phyloP scores from a whole-genome alignment of 2,329 filamentous ascomycete genomes.

The Monilinia aucupariae region DNA sequence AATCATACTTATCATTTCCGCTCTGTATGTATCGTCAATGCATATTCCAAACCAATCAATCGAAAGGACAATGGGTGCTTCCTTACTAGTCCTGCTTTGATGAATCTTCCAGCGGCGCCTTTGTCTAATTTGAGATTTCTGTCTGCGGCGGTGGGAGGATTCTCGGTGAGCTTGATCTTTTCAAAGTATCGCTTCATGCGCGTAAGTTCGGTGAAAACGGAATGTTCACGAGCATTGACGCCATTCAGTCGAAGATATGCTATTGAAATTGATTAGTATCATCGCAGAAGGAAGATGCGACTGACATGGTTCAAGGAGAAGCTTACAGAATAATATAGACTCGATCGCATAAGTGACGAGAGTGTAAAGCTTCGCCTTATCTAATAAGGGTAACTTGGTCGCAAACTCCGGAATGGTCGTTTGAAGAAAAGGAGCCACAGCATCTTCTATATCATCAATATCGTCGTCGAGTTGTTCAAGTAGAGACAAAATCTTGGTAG shows the following conservation, averaged over 20 bases:
- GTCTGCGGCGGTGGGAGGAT: conserved; percentile 40
- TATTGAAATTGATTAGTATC: conserved; percentile 33
- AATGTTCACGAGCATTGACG: conserved; percentile 74
- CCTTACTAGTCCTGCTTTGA: conserved; percentile 72
- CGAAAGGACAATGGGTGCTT: neutral
- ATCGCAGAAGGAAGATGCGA: neutral
- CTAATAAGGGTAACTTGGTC: conserved; percentile 79
- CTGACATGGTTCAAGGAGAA: neutral
- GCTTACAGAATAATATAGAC: conserved; percentile 77
- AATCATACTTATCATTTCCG: conserved; percentile 46
- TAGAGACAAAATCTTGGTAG: conserved; percentile 30
- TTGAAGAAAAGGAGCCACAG: conserved; percentile 67
- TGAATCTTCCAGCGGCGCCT: conserved; percentile 71
- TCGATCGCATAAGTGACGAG: conserved; percentile 84
- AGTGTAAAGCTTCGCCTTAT: conserved; percentile 92
- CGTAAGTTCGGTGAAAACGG: conserved; percentile 78
- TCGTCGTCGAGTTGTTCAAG: conserved; percentile 60
- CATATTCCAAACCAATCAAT: neutral
- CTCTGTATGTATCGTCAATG: conserved; percentile 26
- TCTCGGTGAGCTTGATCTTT: conserved; percentile 79
- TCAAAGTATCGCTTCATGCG: conserved; percentile 87
- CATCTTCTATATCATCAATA: conserved; percentile 71
- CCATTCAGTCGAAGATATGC: conserved; percentile 75
- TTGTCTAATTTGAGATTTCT: conserved; percentile 57
- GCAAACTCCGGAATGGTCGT: conserved; percentile 60